Conservation (phyloP, 1,284 basidiomycete genomes). For the Austroboletus novae-zelandiae region DNA sequence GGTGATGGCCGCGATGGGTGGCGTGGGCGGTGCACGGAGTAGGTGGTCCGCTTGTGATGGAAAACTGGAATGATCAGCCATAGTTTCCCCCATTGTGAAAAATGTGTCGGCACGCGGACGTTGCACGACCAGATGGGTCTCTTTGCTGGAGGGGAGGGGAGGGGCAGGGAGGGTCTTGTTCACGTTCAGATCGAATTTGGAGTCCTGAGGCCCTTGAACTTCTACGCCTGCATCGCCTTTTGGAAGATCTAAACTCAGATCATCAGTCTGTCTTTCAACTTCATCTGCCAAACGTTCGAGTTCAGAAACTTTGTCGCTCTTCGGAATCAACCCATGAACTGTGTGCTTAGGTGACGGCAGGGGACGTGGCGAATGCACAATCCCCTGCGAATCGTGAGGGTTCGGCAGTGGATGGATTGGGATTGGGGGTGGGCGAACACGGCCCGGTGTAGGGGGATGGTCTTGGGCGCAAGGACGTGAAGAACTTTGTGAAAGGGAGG, state of each 20-base stretch:
- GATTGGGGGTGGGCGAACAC: constrained; percentile 19
- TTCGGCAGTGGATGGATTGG: constrained; percentile 24
- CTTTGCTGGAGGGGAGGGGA: constrained; percentile 46
- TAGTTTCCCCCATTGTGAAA: constrained; percentile 15
- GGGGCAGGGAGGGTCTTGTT: constrained; percentile 63
- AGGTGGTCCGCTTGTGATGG: constrained; percentile 14
- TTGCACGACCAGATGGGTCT: constrained; percentile 16
- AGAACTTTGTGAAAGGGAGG: constrained; percentile 55
- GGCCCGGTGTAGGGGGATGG: constrained; percentile 10
- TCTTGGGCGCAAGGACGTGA: constrained; percentile 17
- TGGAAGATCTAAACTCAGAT: constrained; percentile 43
- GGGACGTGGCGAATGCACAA: constrained; percentile 31
- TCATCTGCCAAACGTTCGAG: constrained; percentile 68
- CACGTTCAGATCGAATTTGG: constrained; percentile 2
- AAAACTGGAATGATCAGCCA: constrained; percentile 6
- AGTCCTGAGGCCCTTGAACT: constrained; percentile 8
- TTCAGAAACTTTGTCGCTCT: constrained; percentile 57
- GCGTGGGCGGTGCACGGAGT: constrained; percentile 44
- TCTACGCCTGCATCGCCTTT: constrained; percentile 24
- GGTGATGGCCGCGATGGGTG: constrained; percentile 48
- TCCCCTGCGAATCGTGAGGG: constrained; percentile 27
- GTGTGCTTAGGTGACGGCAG: constrained; percentile 30
- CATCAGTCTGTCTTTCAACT: constrained; percentile 37
- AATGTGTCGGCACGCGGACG: constrained; percentile 29
- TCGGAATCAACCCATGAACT: constrained; percentile 38